phyloP scores from a whole-genome alignment of 495 filamentous ascomycete genomes.

The Oleoguttula mirabilis region DNA sequence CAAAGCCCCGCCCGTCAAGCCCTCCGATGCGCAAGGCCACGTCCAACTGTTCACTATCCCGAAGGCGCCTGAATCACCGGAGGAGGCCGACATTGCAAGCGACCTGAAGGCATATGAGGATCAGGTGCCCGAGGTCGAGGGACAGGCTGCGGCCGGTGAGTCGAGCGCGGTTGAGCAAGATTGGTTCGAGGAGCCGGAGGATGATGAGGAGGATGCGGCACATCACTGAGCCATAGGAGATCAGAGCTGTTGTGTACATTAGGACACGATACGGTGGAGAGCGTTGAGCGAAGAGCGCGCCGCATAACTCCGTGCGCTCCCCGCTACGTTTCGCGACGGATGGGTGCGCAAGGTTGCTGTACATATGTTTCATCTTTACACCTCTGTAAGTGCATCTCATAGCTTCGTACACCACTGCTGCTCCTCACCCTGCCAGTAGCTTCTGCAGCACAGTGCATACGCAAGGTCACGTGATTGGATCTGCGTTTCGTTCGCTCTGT shows the following conservation, averaged over 20 bases:
- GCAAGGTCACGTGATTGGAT: too few species aligned
- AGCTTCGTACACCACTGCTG: too few species aligned
- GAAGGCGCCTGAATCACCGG: conserved; percentile 69
- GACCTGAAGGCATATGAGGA: conserved; percentile 87
- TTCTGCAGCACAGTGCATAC: too few species aligned
- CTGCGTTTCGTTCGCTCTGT: too few species aligned
- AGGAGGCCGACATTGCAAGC: conserved; percentile 80
- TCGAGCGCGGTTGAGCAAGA: conserved; percentile 49
- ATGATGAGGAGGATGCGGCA: conserved; percentile 28
- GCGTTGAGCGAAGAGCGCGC: not conserved
- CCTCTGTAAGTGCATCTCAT: too few species aligned
- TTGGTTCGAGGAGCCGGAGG: conserved; percentile 58
- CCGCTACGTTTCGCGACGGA: too few species aligned
- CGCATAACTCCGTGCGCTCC: too few species aligned
- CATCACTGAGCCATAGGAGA: not conserved
- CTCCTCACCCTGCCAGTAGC: too few species aligned
- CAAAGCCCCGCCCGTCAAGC: conserved; percentile 75
- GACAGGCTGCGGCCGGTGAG: conserved; percentile 49
- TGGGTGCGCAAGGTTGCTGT: too few species aligned
- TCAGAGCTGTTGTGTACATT: conserved; percentile 3
- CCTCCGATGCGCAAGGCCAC: conserved; percentile 74
- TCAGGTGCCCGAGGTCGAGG: conserved; percentile 89
- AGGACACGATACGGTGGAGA: not conserved
- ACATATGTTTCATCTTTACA: too few species aligned
- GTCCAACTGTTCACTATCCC: conserved; percentile 79